Evolutionary conservation across 768 basidiomycete genomes (phyloP).

Genomic region (Suillus ampliporus): DNA sequence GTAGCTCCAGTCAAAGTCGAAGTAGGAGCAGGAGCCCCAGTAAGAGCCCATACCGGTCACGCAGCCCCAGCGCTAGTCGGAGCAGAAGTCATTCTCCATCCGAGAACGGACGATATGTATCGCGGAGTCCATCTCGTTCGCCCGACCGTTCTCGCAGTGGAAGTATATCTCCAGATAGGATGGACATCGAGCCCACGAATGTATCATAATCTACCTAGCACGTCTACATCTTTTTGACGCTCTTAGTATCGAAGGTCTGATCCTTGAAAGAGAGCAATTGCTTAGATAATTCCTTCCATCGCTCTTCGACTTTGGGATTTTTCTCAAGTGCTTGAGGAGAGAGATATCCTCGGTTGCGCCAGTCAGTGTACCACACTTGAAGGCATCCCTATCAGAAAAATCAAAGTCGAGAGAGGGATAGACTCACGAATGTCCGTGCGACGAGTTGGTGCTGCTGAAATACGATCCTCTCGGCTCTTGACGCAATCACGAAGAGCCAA

Average conservation of each 20-base stretch:
- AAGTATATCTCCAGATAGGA: conserved; percentile 63
- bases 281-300: conserved; percentile 69
- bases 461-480: conserved; percentile 71
- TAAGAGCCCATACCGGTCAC: conserved; percentile 28
- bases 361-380: conserved; percentile 79
- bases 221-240: conserved; percentile 27
- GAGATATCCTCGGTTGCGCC: conserved; percentile 77
- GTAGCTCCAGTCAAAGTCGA: conserved; percentile 35
- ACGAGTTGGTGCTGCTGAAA: conserved; percentile 82
- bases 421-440: conserved; percentile 82
- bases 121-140: conserved; percentile 54
- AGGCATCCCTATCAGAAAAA: conserved; percentile 1
- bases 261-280: conserved; percentile 61
- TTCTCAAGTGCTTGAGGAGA: conserved; percentile 60
- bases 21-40: conserved; percentile 38
- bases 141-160: conserved; percentile 59
- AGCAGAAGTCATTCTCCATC: conserved; percentile 43
- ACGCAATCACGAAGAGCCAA: conserved; percentile 82
- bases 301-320: conserved; percentile 69
- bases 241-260: conserved; percentile 37
- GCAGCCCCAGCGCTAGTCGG: conserved; percentile 27
- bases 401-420: not conserved
- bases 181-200: conserved; percentile 44
- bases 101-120: conserved; percentile 62
- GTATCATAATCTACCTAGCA: conserved; percentile 20